Conservation (phyloP, 2,329 filamentous ascomycete species). For the Penicillium expansum region DNA sequence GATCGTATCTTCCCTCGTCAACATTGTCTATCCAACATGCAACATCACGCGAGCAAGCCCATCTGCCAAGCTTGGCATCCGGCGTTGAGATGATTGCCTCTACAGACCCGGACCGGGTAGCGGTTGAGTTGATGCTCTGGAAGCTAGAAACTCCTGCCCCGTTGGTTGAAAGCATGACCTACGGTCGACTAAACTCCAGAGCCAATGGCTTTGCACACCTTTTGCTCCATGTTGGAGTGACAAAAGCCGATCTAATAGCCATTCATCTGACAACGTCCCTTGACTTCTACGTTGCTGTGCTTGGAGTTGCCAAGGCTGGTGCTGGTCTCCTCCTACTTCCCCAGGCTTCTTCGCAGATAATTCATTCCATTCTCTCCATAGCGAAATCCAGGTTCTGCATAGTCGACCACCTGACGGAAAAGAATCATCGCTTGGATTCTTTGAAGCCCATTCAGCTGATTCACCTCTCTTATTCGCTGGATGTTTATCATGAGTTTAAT, state of each 20-base stretch:
- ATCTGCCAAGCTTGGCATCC: conserved; percentile 48
- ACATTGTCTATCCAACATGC: conserved; percentile 53
- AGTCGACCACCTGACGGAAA: conserved; percentile 16
- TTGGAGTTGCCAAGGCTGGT: conserved; percentile 71
- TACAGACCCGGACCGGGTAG: conserved; percentile 53
- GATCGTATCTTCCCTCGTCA: conserved; percentile 25
- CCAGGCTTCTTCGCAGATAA: conserved; percentile 62
- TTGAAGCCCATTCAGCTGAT: conserved; percentile 16
- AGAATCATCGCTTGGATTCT: background rate
- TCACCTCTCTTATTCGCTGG: conserved; percentile 10
- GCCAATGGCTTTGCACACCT: conserved; percentile 64
- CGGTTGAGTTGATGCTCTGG: conserved; percentile 64
- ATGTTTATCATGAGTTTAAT: conserved; percentile 15
- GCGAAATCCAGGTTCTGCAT: conserved; percentile 54
- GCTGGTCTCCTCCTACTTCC: conserved; percentile 79
- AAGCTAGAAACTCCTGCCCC: conserved; percentile 26
- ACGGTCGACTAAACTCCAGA: conserved; percentile 59
- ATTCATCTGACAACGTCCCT: conserved; percentile 76
- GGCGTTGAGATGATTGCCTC: conserved; percentile 56
- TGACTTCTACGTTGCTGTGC: conserved; percentile 68
- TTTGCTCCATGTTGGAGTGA: conserved; percentile 50
- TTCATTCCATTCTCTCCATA: conserved; percentile 61
- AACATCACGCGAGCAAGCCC: conserved; percentile 31
- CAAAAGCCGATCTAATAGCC: conserved; percentile 61
- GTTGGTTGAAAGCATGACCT: conserved; percentile 55